Base-by-base conservation (phyloP, 2,329 filamentous ascomycete genomes). In the Venturia effusa region DNA sequence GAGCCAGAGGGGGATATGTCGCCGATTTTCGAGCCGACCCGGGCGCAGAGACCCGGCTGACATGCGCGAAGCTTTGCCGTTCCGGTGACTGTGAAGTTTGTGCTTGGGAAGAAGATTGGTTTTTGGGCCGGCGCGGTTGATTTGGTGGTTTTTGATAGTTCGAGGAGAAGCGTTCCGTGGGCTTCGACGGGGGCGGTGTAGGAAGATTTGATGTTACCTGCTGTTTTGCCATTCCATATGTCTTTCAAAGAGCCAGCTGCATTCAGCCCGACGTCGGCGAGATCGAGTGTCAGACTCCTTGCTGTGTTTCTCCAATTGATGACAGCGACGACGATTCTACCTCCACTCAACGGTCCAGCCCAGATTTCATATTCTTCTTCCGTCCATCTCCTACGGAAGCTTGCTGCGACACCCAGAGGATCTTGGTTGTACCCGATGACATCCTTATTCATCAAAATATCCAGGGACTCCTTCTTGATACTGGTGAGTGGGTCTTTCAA, bases 341-440 rank as follows among this genome's bases (percentile, higher is more conserved):
- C 19, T 1, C 30, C 55, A 37, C 55, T 59, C 55, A 59, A 40
- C 15, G 55, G 55, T 30, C 55, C 55, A 19, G 55, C 55, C 55
- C 55, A 59, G 8, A 59, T 15, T 37, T 59, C 32, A n/a, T 59
- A 59, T 15, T 24, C 45, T 37, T 59, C 55, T 27, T 59, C 55
- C 1, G 32, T 59, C 32, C 32, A 40, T 40, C 37, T 40, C 22
- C 32, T 37, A n/a, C 37, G 32, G 22, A 37, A 59, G 17, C 32
- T 37, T 27, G 37, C 55, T n/a, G 55, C 55, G 19, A 37, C 19
- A 59, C 55, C 75, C 5, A 78, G 66, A 74, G 7, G 77, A 66
- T 81, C 79, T 66, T 81, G 79, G 65, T 74, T 78, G 64, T 81
- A 70, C 19, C 79, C 79, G 43, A 81, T 71, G 64, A 81, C 74